phyloP scores from a whole-genome alignment of 2,329 filamentous ascomycete genomes.

The Colletotrichum sp. region DNA sequence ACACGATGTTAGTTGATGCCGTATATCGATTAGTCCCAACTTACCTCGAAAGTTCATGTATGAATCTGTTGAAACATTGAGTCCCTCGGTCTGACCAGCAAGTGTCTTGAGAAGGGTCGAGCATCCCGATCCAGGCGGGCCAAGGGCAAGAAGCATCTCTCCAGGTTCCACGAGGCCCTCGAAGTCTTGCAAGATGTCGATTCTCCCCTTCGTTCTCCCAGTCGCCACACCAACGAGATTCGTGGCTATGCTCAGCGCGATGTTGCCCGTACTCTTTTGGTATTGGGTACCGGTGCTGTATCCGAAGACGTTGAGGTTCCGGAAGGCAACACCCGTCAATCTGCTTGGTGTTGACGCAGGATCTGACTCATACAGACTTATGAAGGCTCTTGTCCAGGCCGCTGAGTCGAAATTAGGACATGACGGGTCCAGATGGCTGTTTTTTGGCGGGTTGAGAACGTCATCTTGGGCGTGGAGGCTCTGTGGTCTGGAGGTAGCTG shows the following conservation, averaged over 20 bases:
- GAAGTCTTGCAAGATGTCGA: conserved; percentile 31
- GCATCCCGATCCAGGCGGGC: conserved; percentile 63
- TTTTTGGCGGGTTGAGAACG: conserved; percentile 13
- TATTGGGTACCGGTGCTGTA: conserved; percentile 27
- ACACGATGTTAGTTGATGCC: neutral
- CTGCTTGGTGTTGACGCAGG: conserved; percentile 24
- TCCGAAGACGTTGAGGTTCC: conserved; percentile 28
- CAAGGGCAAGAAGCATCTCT: conserved; percentile 64
- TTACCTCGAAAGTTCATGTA: conserved; percentile 25
- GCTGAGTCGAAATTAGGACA: conserved; percentile 29
- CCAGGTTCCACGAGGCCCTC: conserved; percentile 41
- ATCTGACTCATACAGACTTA: conserved; percentile 29
- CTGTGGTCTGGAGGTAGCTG: neutral
- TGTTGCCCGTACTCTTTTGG: conserved; percentile 28
- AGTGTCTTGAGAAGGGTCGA: conserved; percentile 70
- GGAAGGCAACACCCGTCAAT: conserved; percentile 31
- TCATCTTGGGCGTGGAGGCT: neutral
- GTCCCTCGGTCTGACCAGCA: conserved; percentile 23
- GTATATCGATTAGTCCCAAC: accelerated
- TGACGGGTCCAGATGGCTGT: conserved; percentile 25
- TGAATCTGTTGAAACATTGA: conserved; percentile 25
- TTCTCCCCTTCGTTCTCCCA: conserved; percentile 1
- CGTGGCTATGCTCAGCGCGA: conserved; percentile 23
- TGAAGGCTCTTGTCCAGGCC: conserved; percentile 30
- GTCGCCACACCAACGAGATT: neutral